Conservation (phyloP, 2,329 filamentous ascomycete genomes). For the Aspergillus viridinutans region DNA sequence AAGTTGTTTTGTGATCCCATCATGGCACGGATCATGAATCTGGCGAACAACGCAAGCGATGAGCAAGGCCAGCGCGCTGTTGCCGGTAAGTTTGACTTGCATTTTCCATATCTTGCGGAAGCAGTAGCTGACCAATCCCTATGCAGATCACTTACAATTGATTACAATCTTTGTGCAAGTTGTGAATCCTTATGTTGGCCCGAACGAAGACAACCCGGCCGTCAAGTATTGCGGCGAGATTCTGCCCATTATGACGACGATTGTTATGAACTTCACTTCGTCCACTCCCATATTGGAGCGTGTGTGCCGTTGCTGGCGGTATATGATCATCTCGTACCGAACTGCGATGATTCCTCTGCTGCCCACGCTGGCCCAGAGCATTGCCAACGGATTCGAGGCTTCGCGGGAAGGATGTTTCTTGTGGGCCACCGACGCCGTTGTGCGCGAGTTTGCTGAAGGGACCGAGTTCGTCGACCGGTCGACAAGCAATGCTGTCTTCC, state of each 20-base stretch:
- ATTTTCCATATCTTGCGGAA: not conserved
- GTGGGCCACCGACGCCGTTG: constrained; percentile 94
- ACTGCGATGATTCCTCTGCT: constrained; percentile 83
- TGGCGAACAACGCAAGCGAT: constrained; percentile 79
- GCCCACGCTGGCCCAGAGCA: constrained; percentile 78
- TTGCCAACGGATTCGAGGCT: constrained; percentile 76
- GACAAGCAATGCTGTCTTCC: constrained; percentile 85
- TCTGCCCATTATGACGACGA: constrained; percentile 78
- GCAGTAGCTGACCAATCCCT: constrained; percentile 9
- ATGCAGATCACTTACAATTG: constrained; percentile 76
- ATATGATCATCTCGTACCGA: constrained; percentile 94
- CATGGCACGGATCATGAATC: constrained; percentile 75
- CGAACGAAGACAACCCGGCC: constrained; percentile 74
- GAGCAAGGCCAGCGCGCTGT: constrained; percentile 81
- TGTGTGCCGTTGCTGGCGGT: constrained; percentile 90
- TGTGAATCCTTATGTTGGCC: constrained; percentile 69
- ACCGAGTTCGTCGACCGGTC: constrained; percentile 75
- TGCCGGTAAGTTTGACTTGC: constrained; percentile 55
- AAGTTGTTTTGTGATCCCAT: constrained; percentile 93
- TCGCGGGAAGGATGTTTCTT: constrained; percentile 94
- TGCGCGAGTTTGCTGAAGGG: constrained; percentile 91
- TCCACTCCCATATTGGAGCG: constrained; percentile 89
- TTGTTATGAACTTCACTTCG: constrained; percentile 80
- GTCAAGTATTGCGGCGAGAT: constrained; percentile 97
- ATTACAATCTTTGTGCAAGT: constrained; percentile 85